Base-by-base conservation (phyloP, 768 basidiomycete genomes). In the Sutorius australiensis region DNA sequence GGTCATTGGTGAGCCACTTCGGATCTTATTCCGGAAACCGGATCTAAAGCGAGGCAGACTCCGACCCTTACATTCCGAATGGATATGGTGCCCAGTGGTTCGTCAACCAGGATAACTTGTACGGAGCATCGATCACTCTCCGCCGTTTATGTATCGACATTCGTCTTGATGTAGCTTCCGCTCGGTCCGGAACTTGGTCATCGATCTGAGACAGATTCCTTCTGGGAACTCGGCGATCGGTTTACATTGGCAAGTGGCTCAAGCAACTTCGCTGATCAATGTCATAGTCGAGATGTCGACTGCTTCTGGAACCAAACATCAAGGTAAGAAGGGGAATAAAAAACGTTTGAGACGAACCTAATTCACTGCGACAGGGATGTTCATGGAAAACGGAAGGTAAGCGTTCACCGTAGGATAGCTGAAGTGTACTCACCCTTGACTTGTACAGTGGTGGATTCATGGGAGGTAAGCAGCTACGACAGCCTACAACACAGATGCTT, bases 201-300 rank as follows among this genome's bases (percentile, higher is more conserved):
- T 91, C 59, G 89, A 91, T 61, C 69, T 83, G 55, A 72, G 72
- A 69, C 77, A 66, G 50, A 78, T 84, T 49, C 80, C 85, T 36
- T 71, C 82, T 2, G 60, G 68, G 13, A 73, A 70, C 11, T 59
- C 77, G 58, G 85, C 81, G 33, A 86, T 81, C n/a, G 87, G 86
- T 28, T 72, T 91, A 31, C 89, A 91, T 59, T 91, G 89, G 89
- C 89, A 91, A 69, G 84, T 90, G 17, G 77, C 89, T 2, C 89
- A 91, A 64, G 79, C 81, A 4, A 89, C 89, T 0, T 87, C 85
- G 0, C 71, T 91, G 52, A 74, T 83, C 39, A 89, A 91, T 62
- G 78, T 92, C 50, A 77, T 81, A 12, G 77, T 90, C 46, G 67
- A 86, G 46, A 85, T 89, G 86, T 87, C 84, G n/a, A 77, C 77